A percentile compares a stretch with the other conserved stretches of the same genome.
Conservation (phyloP, 2,329 filamentous ascomycete genomes). For the Colletotrichum navitas region DNA sequence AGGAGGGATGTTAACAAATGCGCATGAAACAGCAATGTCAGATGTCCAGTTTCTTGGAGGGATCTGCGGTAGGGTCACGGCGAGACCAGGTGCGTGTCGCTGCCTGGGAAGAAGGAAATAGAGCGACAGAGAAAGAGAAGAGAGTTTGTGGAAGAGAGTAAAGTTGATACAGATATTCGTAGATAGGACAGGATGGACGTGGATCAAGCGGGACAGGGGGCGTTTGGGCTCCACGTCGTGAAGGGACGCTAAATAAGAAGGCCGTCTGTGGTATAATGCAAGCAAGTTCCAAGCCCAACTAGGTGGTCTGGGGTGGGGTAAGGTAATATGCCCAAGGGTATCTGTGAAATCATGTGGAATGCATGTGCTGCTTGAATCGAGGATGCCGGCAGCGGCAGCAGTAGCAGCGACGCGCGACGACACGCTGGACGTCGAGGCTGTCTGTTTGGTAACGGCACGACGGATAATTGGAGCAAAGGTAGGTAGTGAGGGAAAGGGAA, state of each 20-base stretch:
- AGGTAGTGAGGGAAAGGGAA: not conserved
- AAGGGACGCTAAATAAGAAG: conserved; percentile 17
- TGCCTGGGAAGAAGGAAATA: not conserved
- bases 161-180: conserved; percentile 15
- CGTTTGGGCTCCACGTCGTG: conserved; percentile 10
- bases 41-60: not conserved
- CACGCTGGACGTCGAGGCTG: not conserved
- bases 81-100: not conserved
- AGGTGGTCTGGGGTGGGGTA: conserved; percentile 8
- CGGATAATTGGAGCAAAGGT: not conserved
- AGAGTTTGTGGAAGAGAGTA: not conserved
- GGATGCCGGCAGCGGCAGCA: not conserved
- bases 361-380: not conserved
- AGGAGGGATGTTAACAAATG: not conserved
- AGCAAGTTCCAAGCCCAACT: conserved; percentile 14
- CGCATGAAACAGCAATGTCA: not conserved
- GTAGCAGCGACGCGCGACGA: not conserved
- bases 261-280: conserved; percentile 9
- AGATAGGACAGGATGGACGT: conserved; percentile 1
- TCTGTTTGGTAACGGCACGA: not conserved
- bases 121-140: not conserved
- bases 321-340: not conserved
- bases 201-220: conserved; percentile 17
- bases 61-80: not conserved
- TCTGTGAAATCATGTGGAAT: conserved; percentile 7